Base-by-base conservation (phyloP, 2,329 filamentous ascomycete genomes). In the Fonsecaea pedrosoi region DNA sequence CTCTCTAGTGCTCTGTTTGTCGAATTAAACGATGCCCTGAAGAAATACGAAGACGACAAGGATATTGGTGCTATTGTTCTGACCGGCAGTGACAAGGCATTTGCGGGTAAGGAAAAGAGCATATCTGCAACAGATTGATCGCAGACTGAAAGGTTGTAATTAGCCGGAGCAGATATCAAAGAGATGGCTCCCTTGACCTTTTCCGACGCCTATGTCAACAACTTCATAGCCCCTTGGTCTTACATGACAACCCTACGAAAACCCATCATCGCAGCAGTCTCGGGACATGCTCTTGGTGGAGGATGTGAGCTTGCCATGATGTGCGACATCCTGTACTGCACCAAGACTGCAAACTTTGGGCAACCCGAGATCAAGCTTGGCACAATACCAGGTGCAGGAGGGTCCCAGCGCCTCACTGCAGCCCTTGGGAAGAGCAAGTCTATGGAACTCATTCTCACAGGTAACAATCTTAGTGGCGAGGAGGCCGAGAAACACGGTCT, bases 321-420 rank as follows among this genome's bases (percentile, higher is more conserved):
- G 95, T 92, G 91, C 76, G 95, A 99, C 78, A 90, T 98, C 72
- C 81, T 99, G 67, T 98, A 98, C 84, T 95, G 92, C 81, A 94
- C 91, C 1, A 85, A 89, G 59, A 87, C 81, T 15, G 94, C 95
- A 71, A 96, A 92, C 74, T 97, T 99, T 77, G 95, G 95, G 12
- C 95, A 98, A 82, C 95, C 95, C 0, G 95, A 99, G 83, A 92
- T 99, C 82, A 97, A 96, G 82, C 85, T 99, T 2, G 95, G 95
- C 32, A 91, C 91, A 1, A 92, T 98, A 64, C 95, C 95, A 0
- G 95, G 95, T 3, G 95, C 92, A 0, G 95, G 95, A 34, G 95
- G 95, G 6, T 93, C 89, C 70, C 95, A 99, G 84, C 85, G 95
- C 8, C 82, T 99, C 54, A 96, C 93, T 5, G 86, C 88, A 30